Base-by-base conservation (phyloP, 805 yeast species). In the Kuraishia borneana region DNA sequence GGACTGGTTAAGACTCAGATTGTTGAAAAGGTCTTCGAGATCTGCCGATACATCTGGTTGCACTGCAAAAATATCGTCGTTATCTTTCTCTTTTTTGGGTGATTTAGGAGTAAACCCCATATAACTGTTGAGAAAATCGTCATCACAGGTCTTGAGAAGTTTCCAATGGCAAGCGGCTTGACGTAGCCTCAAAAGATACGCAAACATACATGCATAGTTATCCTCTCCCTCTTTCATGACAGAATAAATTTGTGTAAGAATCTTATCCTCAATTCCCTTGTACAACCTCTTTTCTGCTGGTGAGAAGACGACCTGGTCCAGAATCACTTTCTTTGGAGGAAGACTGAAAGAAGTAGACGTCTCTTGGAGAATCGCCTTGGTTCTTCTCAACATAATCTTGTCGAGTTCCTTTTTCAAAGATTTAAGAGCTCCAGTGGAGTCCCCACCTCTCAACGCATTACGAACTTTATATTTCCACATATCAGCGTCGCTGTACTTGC, bases 351-450 rank as follows among this genome's bases (percentile, higher is more conserved):
- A 37, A 4, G 46, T 47, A 10, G 36, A 35, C 10, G 37, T 32
- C 2, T 33, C 37, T 5, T 18, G 13, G 2, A 70, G 41, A 3
- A 65, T 54, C 2, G 43, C 50, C 41, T 69, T 69, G 6, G 69
- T 63, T 27, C 76, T 54, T 30, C 74, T 51, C 22, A 69, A 42
- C 69, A 69, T 61, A n/a, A 65, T 34, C 3, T 39, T 42, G 4
- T 45, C 36, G 26, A 69, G 38, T 29, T 53, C 55, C 13, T 35
- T 34, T 30, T 42, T 38, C 22, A 49, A 28, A 3, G 34, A 6
- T 3, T 13, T 6, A 21, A 68, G 56, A 2, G 67, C 56, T 35
- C 62, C 57, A 10, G 60, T 57, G 5, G 65, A 63, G 33, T 61
- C 62, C 33, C 60, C 47, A 2, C 61, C 53, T 32, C 60, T 62